phyloP scores from a whole-genome alignment of 2,329 filamentous ascomycete genomes.

The Apiospora hydei region DNA sequence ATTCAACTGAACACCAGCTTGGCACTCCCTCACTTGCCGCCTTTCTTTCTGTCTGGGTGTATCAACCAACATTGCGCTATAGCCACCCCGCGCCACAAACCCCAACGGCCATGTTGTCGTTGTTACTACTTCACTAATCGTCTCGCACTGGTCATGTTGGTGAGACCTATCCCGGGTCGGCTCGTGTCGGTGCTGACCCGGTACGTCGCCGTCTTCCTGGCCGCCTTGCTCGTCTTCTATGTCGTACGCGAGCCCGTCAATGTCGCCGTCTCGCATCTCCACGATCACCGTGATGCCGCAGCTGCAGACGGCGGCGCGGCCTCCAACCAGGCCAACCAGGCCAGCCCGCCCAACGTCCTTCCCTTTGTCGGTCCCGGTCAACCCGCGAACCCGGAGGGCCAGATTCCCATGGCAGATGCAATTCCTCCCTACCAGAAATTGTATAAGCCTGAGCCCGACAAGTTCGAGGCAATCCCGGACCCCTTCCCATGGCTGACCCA shows the following conservation, averaged over 20 bases:
- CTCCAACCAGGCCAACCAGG: background rate
- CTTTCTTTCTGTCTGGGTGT: background rate
- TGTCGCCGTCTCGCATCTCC: conserved; percentile 26
- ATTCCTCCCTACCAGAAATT: conserved; percentile 35
- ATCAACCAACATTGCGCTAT: background rate
- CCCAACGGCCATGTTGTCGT: conserved; percentile 13
- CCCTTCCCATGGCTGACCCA: conserved; percentile 47
- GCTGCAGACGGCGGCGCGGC: background rate
- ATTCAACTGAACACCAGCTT: background rate
- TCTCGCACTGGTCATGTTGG: conserved; percentile 23
- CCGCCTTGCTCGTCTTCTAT: conserved; percentile 42
- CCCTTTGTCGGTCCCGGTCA: background rate
- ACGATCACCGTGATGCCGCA: conserved; percentile 18
- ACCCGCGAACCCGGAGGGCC: background rate
- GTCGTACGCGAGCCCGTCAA: conserved; percentile 39
- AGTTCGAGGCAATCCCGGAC: conserved; percentile 43
- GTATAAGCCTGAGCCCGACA: conserved; percentile 42
- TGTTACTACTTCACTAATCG: background rate
- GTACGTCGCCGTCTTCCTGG: conserved; percentile 41
- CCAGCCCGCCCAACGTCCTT: background rate
- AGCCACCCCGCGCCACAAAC: conserved; percentile 2
- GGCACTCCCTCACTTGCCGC: background rate
- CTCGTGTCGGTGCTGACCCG: conserved; percentile 39
- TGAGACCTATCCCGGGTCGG: conserved; percentile 30
- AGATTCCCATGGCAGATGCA: background rate